Evolutionary conservation across 352 stramenopile genomes (phyloP).

Genomic region (Globisporangium recalcitrans): DNA sequence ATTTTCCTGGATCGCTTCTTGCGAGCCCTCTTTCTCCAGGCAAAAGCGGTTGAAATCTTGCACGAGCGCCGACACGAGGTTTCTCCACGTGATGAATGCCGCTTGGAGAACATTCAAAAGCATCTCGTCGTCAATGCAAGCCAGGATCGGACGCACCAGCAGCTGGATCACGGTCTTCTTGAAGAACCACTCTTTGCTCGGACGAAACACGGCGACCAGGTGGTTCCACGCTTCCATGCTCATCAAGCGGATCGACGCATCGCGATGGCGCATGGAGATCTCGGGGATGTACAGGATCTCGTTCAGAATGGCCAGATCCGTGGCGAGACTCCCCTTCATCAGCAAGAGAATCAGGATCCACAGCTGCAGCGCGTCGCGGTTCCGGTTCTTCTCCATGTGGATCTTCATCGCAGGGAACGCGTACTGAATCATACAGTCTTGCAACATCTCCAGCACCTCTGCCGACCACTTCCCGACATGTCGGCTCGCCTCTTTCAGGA

Average conservation of each 20-base stretch:
- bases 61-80: slow-evolving; percentile 34
- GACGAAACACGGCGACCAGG: slow-evolving; percentile 45
- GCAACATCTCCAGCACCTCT: slow-evolving; percentile 25
- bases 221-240: slow-evolving; percentile 45
- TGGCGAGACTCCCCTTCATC: slow-evolving; percentile 32
- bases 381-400: slow-evolving; percentile 35
- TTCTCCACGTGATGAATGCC: slow-evolving; percentile 42
- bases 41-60: slow-evolving; percentile 51
- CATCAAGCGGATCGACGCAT: slow-evolving; percentile 43
- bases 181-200: slow-evolving; percentile 48
- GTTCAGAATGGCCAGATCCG: slow-evolving; percentile 43
- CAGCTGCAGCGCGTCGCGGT: slow-evolving; percentile 41
- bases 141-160: slow-evolving; percentile 38
- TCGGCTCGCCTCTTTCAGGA: slow-evolving; percentile 43
- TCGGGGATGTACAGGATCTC: slow-evolving; percentile 53
- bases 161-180: slow-evolving; percentile 49
- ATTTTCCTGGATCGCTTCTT: slow-evolving; percentile 30
- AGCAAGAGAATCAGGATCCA: slow-evolving; percentile 56
- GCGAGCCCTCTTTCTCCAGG: slow-evolving; percentile 10
- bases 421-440: slow-evolving; percentile 43
- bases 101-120: slow-evolving; percentile 46
- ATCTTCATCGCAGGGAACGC: slow-evolving; percentile 49
- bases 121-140: slow-evolving; percentile 43
- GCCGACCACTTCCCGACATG: slow-evolving; percentile 30
- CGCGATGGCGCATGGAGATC: slow-evolving; percentile 37